Evolutionary conservation across 805 yeast genomes (phyloP).

Genomic region (Saccharomycopsis olivae): DNA sequence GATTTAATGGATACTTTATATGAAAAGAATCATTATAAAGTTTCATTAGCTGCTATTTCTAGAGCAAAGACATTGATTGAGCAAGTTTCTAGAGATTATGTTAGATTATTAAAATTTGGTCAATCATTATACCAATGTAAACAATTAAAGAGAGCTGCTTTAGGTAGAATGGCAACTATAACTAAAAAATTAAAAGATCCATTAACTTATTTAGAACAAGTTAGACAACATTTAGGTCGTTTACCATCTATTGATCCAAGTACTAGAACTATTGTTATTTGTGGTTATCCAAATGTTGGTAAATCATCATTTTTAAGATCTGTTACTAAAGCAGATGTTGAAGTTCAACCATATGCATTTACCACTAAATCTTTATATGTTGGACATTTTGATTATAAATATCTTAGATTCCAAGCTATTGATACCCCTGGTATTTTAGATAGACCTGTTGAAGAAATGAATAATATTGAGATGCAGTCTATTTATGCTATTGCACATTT

Average conservation of each 20-base stretch:
- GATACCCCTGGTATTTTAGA: slow-evolving; percentile 99
- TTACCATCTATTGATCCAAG: slow-evolving; percentile 97
- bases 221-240: slow-evolving; percentile 98
- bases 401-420: slow-evolving; percentile 94
- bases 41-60: slow-evolving; percentile 88
- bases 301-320: slow-evolving; percentile 89
- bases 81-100: slow-evolving; percentile 93
- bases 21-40: slow-evolving; percentile 97
- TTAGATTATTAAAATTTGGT: slow-evolving; percentile 89
- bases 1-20: slow-evolving; percentile 96
- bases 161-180: slow-evolving; percentile 99
- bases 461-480: slow-evolving; percentile 98
- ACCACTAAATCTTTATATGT: slow-evolving; percentile 95
- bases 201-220: slow-evolving; percentile 88
- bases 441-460: slow-evolving; percentile 99
- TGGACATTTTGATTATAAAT: slow-evolving; percentile 98
- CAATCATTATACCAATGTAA: slow-evolving; percentile 98
- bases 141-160: slow-evolving; percentile 95
- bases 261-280: slow-evolving; percentile 91
- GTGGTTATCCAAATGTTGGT: slow-evolving; percentile 99
- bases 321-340: slow-evolving; percentile 97
- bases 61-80: slow-evolving; percentile 91
- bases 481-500: slow-evolving; percentile 98
- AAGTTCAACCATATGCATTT: slow-evolving; percentile 98
- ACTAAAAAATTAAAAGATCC: slow-evolving; percentile 94